A percentile compares a stretch with the other conserved stretches of the same genome.
Evolutionary conservation across 345 rosid species (phyloP).

Genomic region (Bruguiera gymnorhiza): DNA sequence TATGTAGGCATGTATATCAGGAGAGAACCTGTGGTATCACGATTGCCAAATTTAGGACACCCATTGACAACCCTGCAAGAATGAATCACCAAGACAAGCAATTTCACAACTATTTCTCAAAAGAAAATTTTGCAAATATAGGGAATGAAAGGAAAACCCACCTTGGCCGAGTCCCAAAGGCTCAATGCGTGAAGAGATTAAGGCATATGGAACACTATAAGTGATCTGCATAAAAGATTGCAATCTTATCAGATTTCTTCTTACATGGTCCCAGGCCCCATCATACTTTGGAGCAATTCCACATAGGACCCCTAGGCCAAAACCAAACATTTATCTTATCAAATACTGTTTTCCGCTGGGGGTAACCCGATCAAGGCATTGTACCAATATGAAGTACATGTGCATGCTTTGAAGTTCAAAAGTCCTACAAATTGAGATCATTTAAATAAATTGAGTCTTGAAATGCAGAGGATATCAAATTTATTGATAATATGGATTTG

Average conservation of each 20-base stretch:
- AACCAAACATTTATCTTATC: not conserved
- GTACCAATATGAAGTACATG: no score
- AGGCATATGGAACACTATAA: slow-evolving; percentile 93
- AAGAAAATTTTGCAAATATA: slow-evolving; percentile 1
- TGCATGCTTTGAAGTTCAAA: no score
- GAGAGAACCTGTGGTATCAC: slow-evolving; percentile 87
- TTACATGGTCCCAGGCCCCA: slow-evolving; percentile 10
- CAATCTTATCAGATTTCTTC: slow-evolving; percentile 21
- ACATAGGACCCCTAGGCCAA: not conserved
- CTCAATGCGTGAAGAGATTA: slow-evolving; percentile 83
- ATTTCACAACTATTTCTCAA: slow-evolving; percentile 11
- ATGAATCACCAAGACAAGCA: slow-evolving; percentile 20
- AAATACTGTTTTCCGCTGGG: not conserved
- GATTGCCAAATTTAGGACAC: slow-evolving; percentile 89
- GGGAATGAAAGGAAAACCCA: slow-evolving; percentile 21
- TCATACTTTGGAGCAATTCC: slow-evolving; percentile 3
- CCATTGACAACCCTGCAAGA: slow-evolving; percentile 87
- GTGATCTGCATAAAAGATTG: slow-evolving; percentile 60
- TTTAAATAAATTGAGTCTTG: no score
- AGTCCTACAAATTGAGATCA: no score
- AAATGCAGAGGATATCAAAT: no score
- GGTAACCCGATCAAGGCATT: no score
- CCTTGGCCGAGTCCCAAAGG: slow-evolving; percentile 97
- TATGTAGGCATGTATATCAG: slow-evolving; percentile 2
- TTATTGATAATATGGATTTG: no score